Evolutionary conservation across 2,329 filamentous ascomycete species (phyloP).

Genomic region (Scortechinia acanthostroma): DNA sequence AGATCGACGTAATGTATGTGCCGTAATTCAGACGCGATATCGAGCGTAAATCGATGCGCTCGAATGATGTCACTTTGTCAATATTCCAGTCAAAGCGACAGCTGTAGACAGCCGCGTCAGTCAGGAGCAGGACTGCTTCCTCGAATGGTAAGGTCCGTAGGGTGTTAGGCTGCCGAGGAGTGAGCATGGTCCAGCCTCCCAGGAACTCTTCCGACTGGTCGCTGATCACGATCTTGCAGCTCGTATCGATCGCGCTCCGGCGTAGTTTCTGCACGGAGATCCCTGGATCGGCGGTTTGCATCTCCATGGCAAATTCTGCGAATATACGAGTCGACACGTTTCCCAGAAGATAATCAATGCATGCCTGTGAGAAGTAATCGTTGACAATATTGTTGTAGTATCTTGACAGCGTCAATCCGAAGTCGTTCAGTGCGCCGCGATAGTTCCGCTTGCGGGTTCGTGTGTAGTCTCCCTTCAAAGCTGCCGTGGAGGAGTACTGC

Average conservation of each 20-base stretch:
- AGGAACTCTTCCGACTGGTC: slow-evolving; percentile 56
- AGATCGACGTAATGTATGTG: slow-evolving; percentile 61
- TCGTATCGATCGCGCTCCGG: slow-evolving; percentile 63
- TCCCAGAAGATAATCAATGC: slow-evolving; percentile 65
- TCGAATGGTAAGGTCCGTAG: slow-evolving; percentile 53
- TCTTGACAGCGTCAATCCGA: slow-evolving; percentile 61
- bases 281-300: slow-evolving; percentile 63
- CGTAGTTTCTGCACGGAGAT: slow-evolving; percentile 59
- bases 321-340: slow-evolving; percentile 60
- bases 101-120: slow-evolving; percentile 58
- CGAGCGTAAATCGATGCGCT: slow-evolving; percentile 53
- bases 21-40: slow-evolving; percentile 52
- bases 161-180: slow-evolving; percentile 50
- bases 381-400: slow-evolving; percentile 57
- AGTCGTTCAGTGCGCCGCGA: slow-evolving; percentile 62
- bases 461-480: slow-evolving; percentile 69
- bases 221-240: slow-evolving; percentile 56
- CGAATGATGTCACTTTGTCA: slow-evolving; percentile 65
- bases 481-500: slow-evolving; percentile 68
- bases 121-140: slow-evolving; percentile 62
- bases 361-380: slow-evolving; percentile 68
- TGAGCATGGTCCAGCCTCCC: slow-evolving; percentile 60
- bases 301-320: slow-evolving; percentile 63
- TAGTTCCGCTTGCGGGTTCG: slow-evolving; percentile 64
- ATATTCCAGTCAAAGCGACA: slow-evolving; percentile 67